Evolutionary conservation across 164 flowering plant genomes (phyloP).

Genomic region (Liriodendron chinense): DNA sequence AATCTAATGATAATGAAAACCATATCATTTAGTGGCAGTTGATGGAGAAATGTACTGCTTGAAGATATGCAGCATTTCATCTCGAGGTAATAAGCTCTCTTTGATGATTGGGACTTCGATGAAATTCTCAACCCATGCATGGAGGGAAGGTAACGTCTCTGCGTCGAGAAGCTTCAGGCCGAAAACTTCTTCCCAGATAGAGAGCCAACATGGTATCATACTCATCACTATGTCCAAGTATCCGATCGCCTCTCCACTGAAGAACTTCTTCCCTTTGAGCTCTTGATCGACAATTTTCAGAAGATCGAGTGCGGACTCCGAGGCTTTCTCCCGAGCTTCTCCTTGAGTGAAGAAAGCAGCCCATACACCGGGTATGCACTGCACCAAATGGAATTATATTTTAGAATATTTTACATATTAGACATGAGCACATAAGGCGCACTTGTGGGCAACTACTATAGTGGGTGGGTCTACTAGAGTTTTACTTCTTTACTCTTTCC

Average conservation of each 20-base stretch:
- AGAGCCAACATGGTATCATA: slow-evolving; percentile 5
- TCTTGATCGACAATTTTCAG: neutral
- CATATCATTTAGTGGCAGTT: too few species aligned
- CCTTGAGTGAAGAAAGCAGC: slow-evolving; percentile 14
- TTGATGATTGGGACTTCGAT: neutral
- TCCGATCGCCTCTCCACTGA: slow-evolving; percentile 9
- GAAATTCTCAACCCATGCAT: slow-evolving; percentile 8
- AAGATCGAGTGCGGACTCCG: slow-evolving; percentile 16
- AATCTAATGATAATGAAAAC: too few species aligned
- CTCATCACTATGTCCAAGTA: slow-evolving; percentile 1
- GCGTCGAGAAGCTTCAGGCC: slow-evolving; percentile 1
- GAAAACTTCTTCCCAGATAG: neutral
- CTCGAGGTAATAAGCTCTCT: slow-evolving; percentile 1
- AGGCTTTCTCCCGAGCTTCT: slow-evolving; percentile 26
- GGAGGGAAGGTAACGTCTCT: neutral
- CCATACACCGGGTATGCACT: neutral
- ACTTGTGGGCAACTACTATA: too few species aligned
- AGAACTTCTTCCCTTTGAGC: slow-evolving; percentile 6
- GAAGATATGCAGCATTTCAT: neutral
- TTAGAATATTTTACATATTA: too few species aligned
- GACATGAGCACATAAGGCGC: too few species aligned
- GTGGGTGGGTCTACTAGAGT: too few species aligned
- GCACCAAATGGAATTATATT: neutral
- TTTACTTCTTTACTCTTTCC: too few species aligned
- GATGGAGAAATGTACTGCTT: neutral